Conservation (phyloP, 495 filamentous ascomycete genomes). For the Parathielavia hyrcaniae region DNA sequence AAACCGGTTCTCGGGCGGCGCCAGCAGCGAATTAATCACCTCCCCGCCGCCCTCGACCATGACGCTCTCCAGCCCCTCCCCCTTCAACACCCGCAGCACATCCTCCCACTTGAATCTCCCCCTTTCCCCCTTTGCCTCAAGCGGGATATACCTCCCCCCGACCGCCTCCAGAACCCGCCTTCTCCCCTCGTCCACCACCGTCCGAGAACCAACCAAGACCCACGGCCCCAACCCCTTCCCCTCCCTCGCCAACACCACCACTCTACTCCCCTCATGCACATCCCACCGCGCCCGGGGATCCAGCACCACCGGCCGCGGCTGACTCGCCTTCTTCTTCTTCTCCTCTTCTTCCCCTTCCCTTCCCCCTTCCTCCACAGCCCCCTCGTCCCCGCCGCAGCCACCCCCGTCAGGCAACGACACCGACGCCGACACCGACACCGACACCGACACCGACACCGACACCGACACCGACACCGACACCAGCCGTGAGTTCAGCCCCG, state of each 20-base stretch:
- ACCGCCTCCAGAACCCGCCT: slow-evolving; percentile 28
- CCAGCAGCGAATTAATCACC: slow-evolving; percentile 69
- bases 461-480: neutral
- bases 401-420: no score
- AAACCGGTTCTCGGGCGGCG: slow-evolving; percentile 52
- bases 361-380: no score
- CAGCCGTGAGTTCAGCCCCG: slow-evolving; percentile 61
- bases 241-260: slow-evolving; percentile 56
- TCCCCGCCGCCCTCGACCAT: slow-evolving; percentile 85
- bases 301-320: slow-evolving; percentile 73
- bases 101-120: slow-evolving; percentile 51
- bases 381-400: neutral
- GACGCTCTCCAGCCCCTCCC: slow-evolving; percentile 62
- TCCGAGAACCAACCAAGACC: slow-evolving; percentile 48
- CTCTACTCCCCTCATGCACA: slow-evolving; percentile 50
- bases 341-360: no score
- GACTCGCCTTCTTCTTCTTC: no score
- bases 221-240: slow-evolving; percentile 67
- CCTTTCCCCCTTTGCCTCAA: slow-evolving; percentile 12
- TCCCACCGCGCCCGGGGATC: slow-evolving; percentile 69
- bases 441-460: no score
- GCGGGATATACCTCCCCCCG: slow-evolving; percentile 38
- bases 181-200: slow-evolving; percentile 22
- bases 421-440: no score
- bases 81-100: slow-evolving; percentile 52